Evolutionary conservation across 805 yeast genomes (phyloP).

Genomic region (Candida insectorum): DNA sequence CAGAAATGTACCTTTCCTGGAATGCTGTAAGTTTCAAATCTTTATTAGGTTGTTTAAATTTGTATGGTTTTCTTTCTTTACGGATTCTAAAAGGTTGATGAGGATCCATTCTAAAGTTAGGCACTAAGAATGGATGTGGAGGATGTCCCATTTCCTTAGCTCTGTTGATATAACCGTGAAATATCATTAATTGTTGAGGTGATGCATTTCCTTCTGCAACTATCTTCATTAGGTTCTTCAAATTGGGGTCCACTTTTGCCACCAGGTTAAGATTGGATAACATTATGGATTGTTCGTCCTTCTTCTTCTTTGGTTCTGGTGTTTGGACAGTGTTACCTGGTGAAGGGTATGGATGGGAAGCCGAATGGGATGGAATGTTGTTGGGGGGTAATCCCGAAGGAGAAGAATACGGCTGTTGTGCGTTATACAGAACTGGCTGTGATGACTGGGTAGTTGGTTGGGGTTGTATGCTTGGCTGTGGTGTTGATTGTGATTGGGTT

Average conservation of each 20-base stretch:
- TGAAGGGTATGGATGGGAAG: background rate
- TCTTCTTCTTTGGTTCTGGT: constrained; percentile 2
- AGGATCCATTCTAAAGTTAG: constrained; percentile 19
- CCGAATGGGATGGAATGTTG: background rate
- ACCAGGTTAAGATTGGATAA: constrained; percentile 79
- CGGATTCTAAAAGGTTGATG: constrained; percentile 19
- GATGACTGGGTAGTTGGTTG: background rate
- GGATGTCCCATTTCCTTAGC: constrained; percentile 75
- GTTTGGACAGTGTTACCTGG: background rate
- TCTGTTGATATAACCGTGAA: constrained; percentile 74
- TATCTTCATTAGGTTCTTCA: constrained; percentile 71
- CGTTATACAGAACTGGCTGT: background rate
- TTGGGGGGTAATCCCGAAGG: too few relatives aligned
- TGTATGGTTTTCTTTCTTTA: constrained; percentile 17
- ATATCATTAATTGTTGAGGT: constrained; percentile 66
- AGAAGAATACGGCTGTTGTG: background rate
- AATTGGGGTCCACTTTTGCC: constrained; percentile 67
- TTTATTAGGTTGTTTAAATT: constrained; percentile 18
- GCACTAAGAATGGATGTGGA: constrained; percentile 23
- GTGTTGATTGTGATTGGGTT: background rate
- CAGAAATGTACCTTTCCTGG: constrained; percentile 65
- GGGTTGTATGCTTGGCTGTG: background rate
- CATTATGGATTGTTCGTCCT: constrained; percentile 70
- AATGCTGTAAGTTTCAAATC: constrained; percentile 70
- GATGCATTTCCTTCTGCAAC: constrained; percentile 84